Evolutionary conservation across 768 basidiomycete species (phyloP).

Genomic region (Hericium erinaceus): DNA sequence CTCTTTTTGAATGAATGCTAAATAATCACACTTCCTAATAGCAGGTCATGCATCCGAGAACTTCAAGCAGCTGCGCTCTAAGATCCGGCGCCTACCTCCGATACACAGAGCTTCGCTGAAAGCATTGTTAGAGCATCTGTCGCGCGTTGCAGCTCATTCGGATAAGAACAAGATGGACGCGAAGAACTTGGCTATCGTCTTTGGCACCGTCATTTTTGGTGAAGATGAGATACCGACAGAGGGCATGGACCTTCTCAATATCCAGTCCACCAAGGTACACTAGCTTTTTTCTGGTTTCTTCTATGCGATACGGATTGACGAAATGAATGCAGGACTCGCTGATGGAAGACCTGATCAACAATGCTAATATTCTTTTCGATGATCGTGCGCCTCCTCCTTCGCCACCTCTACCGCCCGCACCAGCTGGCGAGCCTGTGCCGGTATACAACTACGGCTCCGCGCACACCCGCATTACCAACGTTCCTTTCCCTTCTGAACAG

Average conservation of each 20-base stretch:
- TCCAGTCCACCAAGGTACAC: slow-evolving; percentile 67
- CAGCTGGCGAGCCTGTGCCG: slow-evolving; percentile 51
- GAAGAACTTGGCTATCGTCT: slow-evolving; percentile 87
- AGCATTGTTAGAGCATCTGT: slow-evolving; percentile 74
- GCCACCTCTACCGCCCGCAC: slow-evolving; percentile 68
- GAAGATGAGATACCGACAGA: slow-evolving; percentile 83
- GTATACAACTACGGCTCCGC: slow-evolving; percentile 60
- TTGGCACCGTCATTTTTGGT: slow-evolving; percentile 82
- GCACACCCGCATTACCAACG: slow-evolving; percentile 52
- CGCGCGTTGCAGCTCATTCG: slow-evolving; percentile 52
- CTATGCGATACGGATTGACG: not conserved
- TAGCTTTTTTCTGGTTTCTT: not conserved
- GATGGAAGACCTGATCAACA: slow-evolving; percentile 79
- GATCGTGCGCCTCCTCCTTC: slow-evolving; percentile 35
- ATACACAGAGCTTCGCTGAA: slow-evolving; percentile 83
- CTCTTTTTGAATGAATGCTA: not conserved
- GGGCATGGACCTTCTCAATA: slow-evolving; percentile 56
- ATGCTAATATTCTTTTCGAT: slow-evolving; percentile 61
- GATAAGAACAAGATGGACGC: slow-evolving; percentile 91
- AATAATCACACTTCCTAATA: slow-evolving; percentile 19
- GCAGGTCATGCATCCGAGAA: slow-evolving; percentile 64
- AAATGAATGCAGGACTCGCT: slow-evolving; percentile 42
- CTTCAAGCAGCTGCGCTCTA: slow-evolving; percentile 73
- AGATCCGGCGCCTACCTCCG: slow-evolving; percentile 73
- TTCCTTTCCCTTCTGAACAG: slow-evolving; percentile 25